Percentiles rank a stretch among this genome's conserved stretches.
phyloP scores from a whole-genome alignment of 2,329 filamentous ascomycete genomes.

The Westerdykella sp. region DNA sequence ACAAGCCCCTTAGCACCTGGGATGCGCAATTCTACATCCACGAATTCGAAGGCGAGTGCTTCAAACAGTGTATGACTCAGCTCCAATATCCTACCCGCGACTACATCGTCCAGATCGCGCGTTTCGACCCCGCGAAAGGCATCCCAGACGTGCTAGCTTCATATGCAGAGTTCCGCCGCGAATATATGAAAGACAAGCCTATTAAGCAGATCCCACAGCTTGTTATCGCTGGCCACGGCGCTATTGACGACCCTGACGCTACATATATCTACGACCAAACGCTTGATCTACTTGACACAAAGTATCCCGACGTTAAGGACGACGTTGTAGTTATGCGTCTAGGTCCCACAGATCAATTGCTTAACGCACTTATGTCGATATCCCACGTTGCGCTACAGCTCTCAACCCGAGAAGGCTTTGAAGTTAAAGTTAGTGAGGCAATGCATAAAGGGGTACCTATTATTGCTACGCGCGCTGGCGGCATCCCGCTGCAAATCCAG shows the following conservation, averaged over 20 bases:
- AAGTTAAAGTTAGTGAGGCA: slow-evolving; percentile 80
- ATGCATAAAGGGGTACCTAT: slow-evolving; percentile 73
- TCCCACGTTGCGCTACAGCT: slow-evolving; percentile 71
- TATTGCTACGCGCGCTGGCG: slow-evolving; percentile 69
- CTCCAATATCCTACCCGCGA: slow-evolving; percentile 55
- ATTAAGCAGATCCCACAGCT: slow-evolving; percentile 59
- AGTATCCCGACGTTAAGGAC: slow-evolving; percentile 45
- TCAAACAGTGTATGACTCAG: slow-evolving; percentile 54
- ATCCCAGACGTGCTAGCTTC: slow-evolving; percentile 71
- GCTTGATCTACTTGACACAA: slow-evolving; percentile 57
- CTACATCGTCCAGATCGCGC: slow-evolving; percentile 74
- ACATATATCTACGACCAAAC: slow-evolving; percentile 66
- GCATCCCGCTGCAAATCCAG: slow-evolving; percentile 72
- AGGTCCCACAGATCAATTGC: slow-evolving; percentile 69
- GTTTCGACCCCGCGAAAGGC: slow-evolving; percentile 79
- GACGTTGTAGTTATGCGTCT: slow-evolving; percentile 72
- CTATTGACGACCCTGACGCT: slow-evolving; percentile 74
- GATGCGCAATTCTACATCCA: slow-evolving; percentile 68
- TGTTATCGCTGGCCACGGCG: slow-evolving; percentile 73
- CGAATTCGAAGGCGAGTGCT: slow-evolving; percentile 59
- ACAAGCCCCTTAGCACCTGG: slow-evolving; percentile 66
- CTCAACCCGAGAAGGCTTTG: slow-evolving; percentile 75
- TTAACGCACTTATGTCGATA: slow-evolving; percentile 69
- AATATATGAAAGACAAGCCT: slow-evolving; percentile 48
- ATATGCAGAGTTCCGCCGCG: slow-evolving; percentile 65